Evolutionary conservation across 805 yeast genomes (phyloP).

Genomic region (Candida krabiensis): DNA sequence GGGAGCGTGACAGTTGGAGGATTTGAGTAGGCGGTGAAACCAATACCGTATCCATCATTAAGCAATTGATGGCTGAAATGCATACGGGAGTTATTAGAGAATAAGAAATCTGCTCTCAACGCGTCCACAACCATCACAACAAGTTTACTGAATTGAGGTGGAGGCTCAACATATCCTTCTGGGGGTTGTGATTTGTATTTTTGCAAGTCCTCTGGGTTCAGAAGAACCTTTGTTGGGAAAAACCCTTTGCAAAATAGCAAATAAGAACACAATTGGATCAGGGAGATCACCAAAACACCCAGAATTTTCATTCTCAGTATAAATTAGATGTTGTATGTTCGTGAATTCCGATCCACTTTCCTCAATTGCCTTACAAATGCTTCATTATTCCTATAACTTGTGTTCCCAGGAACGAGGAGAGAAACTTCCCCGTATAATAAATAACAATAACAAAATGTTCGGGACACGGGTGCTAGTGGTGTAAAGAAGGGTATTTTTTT

Average conservation of each 20-base stretch:
- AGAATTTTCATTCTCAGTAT: conserved; percentile 13
- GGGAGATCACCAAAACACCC: conserved; percentile 19
- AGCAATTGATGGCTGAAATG: conserved; percentile 62
- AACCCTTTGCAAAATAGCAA: conserved; percentile 76
- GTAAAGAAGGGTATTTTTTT: too few relatives aligned
- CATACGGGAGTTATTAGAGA: conserved; percentile 65
- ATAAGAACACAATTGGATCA: conserved; percentile 52
- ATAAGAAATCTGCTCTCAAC: conserved; percentile 83
- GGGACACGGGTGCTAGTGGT: too few relatives aligned
- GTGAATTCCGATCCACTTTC: too few relatives aligned
- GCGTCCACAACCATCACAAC: conserved; percentile 92
- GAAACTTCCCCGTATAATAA: too few relatives aligned
- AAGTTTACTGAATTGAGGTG: conserved; percentile 60
- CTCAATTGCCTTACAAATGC: too few relatives aligned
- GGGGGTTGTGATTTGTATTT: conserved; percentile 33
- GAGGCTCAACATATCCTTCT: conserved; percentile 26
- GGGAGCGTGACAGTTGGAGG: conserved; percentile 98
- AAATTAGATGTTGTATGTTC: too few relatives aligned
- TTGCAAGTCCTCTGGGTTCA: conserved; percentile 56
- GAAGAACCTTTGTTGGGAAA: conserved; percentile 83
- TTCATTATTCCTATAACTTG: too few relatives aligned
- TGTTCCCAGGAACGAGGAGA: too few relatives aligned
- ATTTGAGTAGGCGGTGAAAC: conserved; percentile 86
- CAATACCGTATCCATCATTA: conserved; percentile 68
- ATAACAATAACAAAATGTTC: too few relatives aligned